Evolutionary conservation across 176 grass and related monocot species (phyloP).

Genomic region (Chrysopogon serrulatus): DNA sequence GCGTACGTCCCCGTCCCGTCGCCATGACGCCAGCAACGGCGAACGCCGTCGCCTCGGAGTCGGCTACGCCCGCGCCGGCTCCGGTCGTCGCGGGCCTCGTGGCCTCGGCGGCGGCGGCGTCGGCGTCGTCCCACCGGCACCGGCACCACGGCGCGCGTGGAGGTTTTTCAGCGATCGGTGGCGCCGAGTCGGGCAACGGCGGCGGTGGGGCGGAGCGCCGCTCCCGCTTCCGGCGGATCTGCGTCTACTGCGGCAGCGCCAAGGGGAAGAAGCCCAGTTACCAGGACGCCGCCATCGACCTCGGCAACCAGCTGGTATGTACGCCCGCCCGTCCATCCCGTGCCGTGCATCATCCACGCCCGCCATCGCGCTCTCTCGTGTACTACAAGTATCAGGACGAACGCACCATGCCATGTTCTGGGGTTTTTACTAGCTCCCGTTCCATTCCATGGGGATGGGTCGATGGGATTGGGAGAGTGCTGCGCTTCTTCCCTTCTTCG

Average conservation of each 20-base stretch:
- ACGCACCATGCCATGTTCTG: background rate
- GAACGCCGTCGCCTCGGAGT: background rate
- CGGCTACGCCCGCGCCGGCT: background rate
- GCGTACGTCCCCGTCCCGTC: background rate
- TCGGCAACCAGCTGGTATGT: constrained; percentile 80
- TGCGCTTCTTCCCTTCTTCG: background rate
- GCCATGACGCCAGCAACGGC: constrained; percentile 14
- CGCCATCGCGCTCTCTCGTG: background rate
- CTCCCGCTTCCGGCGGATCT: constrained; percentile 82
- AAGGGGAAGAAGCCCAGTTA: constrained; percentile 75
- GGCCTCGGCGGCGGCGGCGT: no score
- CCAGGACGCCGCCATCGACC: constrained; percentile 78
- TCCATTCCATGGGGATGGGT: background rate
- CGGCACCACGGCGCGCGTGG: background rate
- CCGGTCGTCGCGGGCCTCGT: background rate
- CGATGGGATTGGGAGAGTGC: no score
- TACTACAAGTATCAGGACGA: background rate
- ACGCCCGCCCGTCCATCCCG: background rate
- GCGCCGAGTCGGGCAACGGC: background rate
- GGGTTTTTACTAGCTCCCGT: background rate
- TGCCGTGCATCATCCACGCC: background rate
- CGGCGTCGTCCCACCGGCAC: background rate
- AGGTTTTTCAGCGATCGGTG: background rate
- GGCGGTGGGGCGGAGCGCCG: constrained; percentile 8
- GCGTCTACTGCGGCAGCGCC: constrained; percentile 94